Percentiles rank a stretch among this genome's conserved stretches.
Conservation (phyloP, 805 yeast species). For the Priceomyces melissophilus region DNA sequence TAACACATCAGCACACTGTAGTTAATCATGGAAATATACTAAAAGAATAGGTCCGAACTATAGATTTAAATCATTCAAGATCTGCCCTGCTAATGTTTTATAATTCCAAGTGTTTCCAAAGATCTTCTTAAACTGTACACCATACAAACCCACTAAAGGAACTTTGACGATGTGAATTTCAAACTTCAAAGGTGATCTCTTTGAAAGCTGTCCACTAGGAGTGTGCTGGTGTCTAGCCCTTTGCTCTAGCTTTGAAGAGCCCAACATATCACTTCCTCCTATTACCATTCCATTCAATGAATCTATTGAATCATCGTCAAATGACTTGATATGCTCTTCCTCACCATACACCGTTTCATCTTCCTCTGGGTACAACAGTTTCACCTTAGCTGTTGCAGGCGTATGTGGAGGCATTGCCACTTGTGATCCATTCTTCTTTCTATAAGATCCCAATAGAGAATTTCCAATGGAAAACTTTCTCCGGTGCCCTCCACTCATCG, state of each 20-base stretch:
- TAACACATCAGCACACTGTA: too few relatives aligned
- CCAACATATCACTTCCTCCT: conserved; percentile 58
- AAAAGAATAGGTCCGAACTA: conserved; percentile 15
- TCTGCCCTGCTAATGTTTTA: conserved; percentile 84
- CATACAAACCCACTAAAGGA: conserved; percentile 84
- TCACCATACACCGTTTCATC: conserved; percentile 29
- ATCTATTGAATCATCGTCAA: conserved; percentile 58
- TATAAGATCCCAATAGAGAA: conserved; percentile 44
- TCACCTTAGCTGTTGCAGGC: conserved; percentile 48
- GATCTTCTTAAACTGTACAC: conserved; percentile 91
- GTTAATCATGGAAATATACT: too few relatives aligned
- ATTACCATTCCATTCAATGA: conserved; percentile 49
- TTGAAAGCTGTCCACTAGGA: conserved; percentile 15
- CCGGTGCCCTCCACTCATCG: conserved; percentile 44
- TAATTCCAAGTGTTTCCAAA: conserved; percentile 95
- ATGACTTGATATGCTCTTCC: conserved; percentile 23
- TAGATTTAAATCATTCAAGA: conserved; percentile 66
- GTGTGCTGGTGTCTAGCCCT: conserved; percentile 34
- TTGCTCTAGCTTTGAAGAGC: conserved; percentile 58
- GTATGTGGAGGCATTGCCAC: conserved; percentile 49
- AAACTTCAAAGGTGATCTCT: conserved; percentile 65
- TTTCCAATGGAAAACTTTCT: conserved; percentile 64
- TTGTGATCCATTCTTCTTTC: conserved; percentile 46
- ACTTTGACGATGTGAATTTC: conserved; percentile 92
- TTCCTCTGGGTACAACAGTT: conserved; percentile 24